Evolutionary conservation across 352 stramenopile genomes (phyloP).

Genomic region (Phytophthora crassamura): DNA sequence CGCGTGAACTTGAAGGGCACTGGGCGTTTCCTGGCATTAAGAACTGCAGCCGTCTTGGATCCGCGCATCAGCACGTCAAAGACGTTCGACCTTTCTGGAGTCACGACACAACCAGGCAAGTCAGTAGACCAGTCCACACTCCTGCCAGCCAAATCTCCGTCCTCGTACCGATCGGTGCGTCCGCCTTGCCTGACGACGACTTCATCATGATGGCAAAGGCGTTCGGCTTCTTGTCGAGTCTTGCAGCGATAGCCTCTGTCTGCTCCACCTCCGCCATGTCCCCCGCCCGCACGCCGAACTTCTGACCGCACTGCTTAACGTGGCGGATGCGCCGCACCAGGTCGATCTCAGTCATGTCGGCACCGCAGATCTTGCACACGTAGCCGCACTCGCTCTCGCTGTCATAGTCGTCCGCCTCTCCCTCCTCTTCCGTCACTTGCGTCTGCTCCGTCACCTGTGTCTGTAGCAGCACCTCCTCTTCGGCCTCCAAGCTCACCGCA

Average conservation of each 20-base stretch:
- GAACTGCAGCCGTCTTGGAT: constrained; percentile 64
- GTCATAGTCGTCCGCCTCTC: constrained; percentile 4
- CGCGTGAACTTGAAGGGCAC: constrained; percentile 41
- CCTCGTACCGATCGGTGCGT: constrained; percentile 18
- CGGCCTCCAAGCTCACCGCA: not conserved
- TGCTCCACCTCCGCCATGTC: constrained; percentile 50
- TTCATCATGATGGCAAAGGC: constrained; percentile 72
- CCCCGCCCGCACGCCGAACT: constrained; percentile 65
- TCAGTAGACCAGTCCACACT: constrained; percentile 5
- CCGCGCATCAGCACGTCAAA: constrained; percentile 88
- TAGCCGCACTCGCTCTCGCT: constrained; percentile 38
- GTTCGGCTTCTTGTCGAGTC: constrained; percentile 35
- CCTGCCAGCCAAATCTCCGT: not conserved
- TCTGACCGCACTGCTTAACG: constrained; percentile 77
- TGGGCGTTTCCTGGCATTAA: constrained; percentile 37
- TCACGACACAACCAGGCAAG: constrained; percentile 4
- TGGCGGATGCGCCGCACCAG: constrained; percentile 71
- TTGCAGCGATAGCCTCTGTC: constrained; percentile 26
- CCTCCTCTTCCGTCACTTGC: constrained; percentile 4
- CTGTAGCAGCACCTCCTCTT: constrained; percentile 8
- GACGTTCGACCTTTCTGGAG: constrained; percentile 55
- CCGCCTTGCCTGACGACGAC: constrained; percentile 31
- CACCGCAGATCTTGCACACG: constrained; percentile 75
- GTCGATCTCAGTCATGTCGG: constrained; percentile 47
- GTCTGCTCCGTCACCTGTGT: constrained; percentile 2